Percentiles rank a stretch among this genome's conserved stretches.
These are phyloP conservation scores for Diplodia seriata DNA, from an alignment of 2,329 filamentous ascomycete genomes.

Conservation along the genomic window DNA sequence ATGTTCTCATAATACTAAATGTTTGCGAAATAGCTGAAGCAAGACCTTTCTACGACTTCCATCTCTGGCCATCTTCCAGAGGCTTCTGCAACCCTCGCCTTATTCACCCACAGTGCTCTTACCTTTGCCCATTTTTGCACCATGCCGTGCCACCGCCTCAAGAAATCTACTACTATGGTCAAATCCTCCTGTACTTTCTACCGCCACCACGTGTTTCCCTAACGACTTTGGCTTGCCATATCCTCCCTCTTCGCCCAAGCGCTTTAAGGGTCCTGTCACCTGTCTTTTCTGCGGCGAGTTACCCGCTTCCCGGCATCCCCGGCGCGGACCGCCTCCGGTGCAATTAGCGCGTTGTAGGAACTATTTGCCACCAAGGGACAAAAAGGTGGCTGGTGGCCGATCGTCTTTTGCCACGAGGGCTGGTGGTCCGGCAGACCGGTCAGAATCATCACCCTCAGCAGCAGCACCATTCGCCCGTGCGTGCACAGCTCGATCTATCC, in stretches of 20 bases:
- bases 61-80: no score
- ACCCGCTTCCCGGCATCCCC: constrained; percentile 16
- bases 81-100: neutral
- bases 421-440: no score
- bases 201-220: neutral
- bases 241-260: neutral
- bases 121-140: neutral
- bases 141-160: constrained; percentile 1
- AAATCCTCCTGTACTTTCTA: neutral
- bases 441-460: no score
- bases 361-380: constrained; percentile 2
- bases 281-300: neutral
- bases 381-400: neutral
- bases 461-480: no score
- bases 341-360: neutral
- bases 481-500: neutral
- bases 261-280: neutral
- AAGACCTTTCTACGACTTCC: neutral
- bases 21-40: neutral
- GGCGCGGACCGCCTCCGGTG: constrained; percentile 11
- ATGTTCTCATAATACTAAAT: neutral
- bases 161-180: no score
- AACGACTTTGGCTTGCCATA: neutral
- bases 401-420: no score
- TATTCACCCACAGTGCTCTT: neutral